Conservation (phyloP, 2,329 filamentous ascomycete genomes). For the Botrytis elliptica region DNA sequence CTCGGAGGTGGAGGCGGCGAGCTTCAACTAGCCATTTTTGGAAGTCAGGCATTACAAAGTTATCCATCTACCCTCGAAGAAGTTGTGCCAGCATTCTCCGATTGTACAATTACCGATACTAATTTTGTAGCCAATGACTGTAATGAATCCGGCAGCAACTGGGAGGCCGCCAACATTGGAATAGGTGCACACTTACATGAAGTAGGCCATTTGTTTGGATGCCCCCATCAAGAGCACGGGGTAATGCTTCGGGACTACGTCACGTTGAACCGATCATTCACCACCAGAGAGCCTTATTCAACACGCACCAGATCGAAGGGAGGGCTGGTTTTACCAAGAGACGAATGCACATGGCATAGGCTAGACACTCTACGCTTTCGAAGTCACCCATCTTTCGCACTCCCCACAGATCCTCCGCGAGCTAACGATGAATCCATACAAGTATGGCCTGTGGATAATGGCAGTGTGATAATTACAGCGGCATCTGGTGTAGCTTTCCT, state of each 20-base stretch:
- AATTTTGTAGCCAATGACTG: constrained; percentile 79
- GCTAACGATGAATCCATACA: constrained; percentile 74
- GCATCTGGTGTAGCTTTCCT: constrained; percentile 80
- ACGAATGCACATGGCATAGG: constrained; percentile 91
- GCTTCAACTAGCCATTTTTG: constrained; percentile 83
- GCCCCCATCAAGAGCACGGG: constrained; percentile 84
- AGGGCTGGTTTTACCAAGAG: constrained; percentile 67
- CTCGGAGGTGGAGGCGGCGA: constrained; percentile 74
- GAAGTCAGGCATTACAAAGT: constrained; percentile 86
- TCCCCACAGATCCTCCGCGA: constrained; percentile 69
- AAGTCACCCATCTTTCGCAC: constrained; percentile 83
- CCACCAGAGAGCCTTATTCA: constrained; percentile 77
- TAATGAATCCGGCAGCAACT: constrained; percentile 83
- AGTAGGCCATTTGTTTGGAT: constrained; percentile 85
- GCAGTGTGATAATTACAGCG: constrained; percentile 73
- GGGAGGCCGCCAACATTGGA: constrained; percentile 93
- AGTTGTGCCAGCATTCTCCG: constrained; percentile 81
- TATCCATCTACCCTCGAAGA: constrained; percentile 90
- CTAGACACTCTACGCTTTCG: constrained; percentile 87
- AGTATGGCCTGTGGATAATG: constrained; percentile 79
- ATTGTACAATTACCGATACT: constrained; percentile 86
- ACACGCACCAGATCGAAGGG: constrained; percentile 84
- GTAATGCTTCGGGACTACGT: constrained; percentile 91
- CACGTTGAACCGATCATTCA: constrained; percentile 78
- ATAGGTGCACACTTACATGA: constrained; percentile 93